Evolutionary conservation across 1,284 basidiomycete genomes (phyloP).

Genomic region (Austroboletus niveus): DNA sequence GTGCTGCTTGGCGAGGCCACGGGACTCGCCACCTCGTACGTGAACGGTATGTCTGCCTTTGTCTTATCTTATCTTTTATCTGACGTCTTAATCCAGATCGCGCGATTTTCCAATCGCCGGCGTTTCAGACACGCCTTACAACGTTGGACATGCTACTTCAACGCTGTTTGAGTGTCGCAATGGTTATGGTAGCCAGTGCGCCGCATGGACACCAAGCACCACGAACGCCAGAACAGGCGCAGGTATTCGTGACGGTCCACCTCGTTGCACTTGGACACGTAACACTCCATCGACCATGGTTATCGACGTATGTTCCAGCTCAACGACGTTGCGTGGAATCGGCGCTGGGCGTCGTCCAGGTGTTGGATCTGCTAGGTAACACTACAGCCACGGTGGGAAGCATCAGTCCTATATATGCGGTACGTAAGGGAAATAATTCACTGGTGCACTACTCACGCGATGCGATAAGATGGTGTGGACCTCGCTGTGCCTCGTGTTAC

Average conservation of each 20-base stretch:
- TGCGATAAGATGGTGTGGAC: conserved; percentile 26
- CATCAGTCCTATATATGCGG: conserved; percentile 18
- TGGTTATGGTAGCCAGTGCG: conserved; percentile 1
- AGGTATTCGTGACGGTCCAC: conserved; percentile 19
- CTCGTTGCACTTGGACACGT: conserved; percentile 35
- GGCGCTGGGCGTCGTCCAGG: conserved; percentile 15
- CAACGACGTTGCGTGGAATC: conserved; percentile 30
- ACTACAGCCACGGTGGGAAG: neutral
- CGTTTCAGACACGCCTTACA: conserved; percentile 29
- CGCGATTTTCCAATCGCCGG: conserved; percentile 15
- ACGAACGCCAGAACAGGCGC: conserved; percentile 17
- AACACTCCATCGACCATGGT: conserved; percentile 36
- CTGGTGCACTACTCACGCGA: neutral
- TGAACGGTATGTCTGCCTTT: conserved; percentile 21
- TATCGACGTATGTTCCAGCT: conserved; percentile 24
- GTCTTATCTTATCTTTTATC: neutral
- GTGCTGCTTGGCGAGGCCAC: conserved; percentile 34
- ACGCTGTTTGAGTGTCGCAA: conserved; percentile 25
- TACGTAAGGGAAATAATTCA: conserved; percentile 1
- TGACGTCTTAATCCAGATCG: conserved; percentile 21
- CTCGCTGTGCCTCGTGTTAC: conserved; percentile 17
- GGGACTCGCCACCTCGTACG: conserved; percentile 25
- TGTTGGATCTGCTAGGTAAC: conserved; percentile 15
- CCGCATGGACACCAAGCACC: conserved; percentile 10
- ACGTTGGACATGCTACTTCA: conserved; percentile 35